Evolutionary conservation across 495 filamentous ascomycete species (phyloP).

Genomic region (Jackrogersella multiformis): DNA sequence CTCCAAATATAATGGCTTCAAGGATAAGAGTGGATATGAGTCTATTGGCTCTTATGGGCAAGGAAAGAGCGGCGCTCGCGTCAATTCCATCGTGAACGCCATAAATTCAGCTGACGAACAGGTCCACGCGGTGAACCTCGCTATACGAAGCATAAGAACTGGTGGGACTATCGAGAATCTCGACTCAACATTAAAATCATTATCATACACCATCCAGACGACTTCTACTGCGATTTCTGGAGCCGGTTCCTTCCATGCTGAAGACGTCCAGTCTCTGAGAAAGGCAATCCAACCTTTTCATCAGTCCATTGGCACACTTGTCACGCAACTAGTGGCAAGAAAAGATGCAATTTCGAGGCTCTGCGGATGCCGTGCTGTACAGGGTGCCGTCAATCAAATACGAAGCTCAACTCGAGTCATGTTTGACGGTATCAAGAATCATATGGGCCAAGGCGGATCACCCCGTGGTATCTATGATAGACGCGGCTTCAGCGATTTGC

Average conservation of each 20-base stretch:
- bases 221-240: conserved; percentile 13
- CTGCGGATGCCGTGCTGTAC: conserved; percentile 29
- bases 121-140: conserved; percentile 21
- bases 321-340: conserved; percentile 32
- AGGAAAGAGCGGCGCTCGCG: conserved; percentile 11
- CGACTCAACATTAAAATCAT: conserved; percentile 24
- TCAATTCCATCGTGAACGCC: conserved; percentile 27
- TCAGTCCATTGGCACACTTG: conserved; percentile 30
- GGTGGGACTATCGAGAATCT: conserved; percentile 31
- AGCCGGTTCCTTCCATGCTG: conserved; percentile 5
- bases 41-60: neutral
- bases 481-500: conserved; percentile 17
- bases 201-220: conserved; percentile 21
- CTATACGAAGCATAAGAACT: conserved; percentile 16
- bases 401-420: conserved; percentile 26
- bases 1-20: conserved; percentile 5
- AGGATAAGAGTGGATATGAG: conserved; percentile 2
- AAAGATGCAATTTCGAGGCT: conserved; percentile 24
- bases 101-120: conserved; percentile 30
- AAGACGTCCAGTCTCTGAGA: conserved; percentile 25
- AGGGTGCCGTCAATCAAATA: conserved; percentile 29
- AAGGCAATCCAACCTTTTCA: conserved; percentile 27
- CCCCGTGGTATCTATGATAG: conserved; percentile 6
- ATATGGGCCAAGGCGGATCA: neutral
- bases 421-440: conserved; percentile 34